Percentiles rank a stretch among this genome's conserved stretches.
Conservation (phyloP, 352 stramenopile species). For the Phytophthora capsici region DNA sequence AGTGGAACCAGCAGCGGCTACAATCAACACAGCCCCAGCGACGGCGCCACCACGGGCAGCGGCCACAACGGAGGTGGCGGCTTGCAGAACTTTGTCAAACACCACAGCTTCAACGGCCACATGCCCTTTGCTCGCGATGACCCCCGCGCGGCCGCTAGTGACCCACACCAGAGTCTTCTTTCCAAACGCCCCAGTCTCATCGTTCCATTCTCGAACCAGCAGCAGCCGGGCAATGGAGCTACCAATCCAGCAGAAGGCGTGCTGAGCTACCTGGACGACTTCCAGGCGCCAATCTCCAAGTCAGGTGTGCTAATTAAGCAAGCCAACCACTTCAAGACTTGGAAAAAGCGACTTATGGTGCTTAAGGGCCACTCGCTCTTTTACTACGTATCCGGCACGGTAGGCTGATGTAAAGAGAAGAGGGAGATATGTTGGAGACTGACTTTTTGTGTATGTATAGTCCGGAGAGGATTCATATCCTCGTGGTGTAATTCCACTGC, state of each 20-base stretch:
- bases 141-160: constrained; percentile 21
- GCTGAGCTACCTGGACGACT: constrained; percentile 73
- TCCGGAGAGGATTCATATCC: constrained; percentile 88
- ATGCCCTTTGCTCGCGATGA: constrained; percentile 63
- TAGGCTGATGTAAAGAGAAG: constrained; percentile 32
- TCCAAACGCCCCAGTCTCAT: constrained; percentile 82
- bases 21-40: constrained; percentile 40
- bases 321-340: constrained; percentile 90
- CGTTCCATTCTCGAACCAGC: constrained; percentile 60
- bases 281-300: constrained; percentile 84
- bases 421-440: neutral
- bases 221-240: constrained; percentile 21
- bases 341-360: constrained; percentile 91
- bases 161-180: constrained; percentile 58
- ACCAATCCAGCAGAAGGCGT: constrained; percentile 31
- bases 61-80: constrained; percentile 32
- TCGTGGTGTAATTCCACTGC: constrained; percentile 76
- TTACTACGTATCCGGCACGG: constrained; percentile 89
- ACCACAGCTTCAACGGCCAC: constrained; percentile 80
- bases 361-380: constrained; percentile 88
- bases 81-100: constrained; percentile 52
- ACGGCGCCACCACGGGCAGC: constrained; percentile 41
- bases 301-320: constrained; percentile 89
- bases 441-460: constrained; percentile 39
- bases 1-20: constrained; percentile 42